Base-by-base conservation (phyloP, 768 basidiomycete species). In the Pisolithus tinctorius region DNA sequence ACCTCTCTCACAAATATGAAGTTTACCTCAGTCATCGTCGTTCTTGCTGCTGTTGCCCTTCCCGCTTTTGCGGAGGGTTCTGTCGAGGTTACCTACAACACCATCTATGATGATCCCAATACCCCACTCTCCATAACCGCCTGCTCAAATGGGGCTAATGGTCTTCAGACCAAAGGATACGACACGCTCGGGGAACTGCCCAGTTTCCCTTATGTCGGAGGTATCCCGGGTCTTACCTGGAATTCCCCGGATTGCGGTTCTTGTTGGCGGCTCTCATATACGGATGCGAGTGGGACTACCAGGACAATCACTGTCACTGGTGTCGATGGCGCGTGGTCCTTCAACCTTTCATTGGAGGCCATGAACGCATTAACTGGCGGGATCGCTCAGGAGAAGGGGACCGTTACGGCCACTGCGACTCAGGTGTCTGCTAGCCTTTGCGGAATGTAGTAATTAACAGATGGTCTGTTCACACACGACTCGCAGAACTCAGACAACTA, bases 251-350 rank as follows among this genome's bases (percentile, higher is more conserved):
- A 67, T n/a, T 84, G 83, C 55, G 81, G 81, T 20, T 72, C 76
- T 34, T 84, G 81, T 67, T 84, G 80, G 79, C 51, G 73, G 52
- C 60, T 84, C 51, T 72, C 75, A n/a, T 82, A 73, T 66, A 66
- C 69, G 17, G 64, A 67, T 39, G 52, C 55, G 6, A 54, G 57
- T 20, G 69, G 68, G 4, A 63, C 54, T 1, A 61, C 54, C 34
- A 72, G 58, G 56, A 74, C 60, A 48, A 72, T 82, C 61, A 71
- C 71, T 43, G 62, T 82, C 8, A 59, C 76, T 9, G 83, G 75
- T 5, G 68, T 85, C 27, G 82, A 85, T 56, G 68, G 72, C 47
- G 70, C 80, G 1, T 53, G 50, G 16, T 69, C 69, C 3, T 75
- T 71, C 56, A 74, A 74, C 55, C 60, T 72, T 41, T 61, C 70